Base-by-base conservation (phyloP, 192 early-diverging fungal species). In the Funneliformis mosseae region DNA sequence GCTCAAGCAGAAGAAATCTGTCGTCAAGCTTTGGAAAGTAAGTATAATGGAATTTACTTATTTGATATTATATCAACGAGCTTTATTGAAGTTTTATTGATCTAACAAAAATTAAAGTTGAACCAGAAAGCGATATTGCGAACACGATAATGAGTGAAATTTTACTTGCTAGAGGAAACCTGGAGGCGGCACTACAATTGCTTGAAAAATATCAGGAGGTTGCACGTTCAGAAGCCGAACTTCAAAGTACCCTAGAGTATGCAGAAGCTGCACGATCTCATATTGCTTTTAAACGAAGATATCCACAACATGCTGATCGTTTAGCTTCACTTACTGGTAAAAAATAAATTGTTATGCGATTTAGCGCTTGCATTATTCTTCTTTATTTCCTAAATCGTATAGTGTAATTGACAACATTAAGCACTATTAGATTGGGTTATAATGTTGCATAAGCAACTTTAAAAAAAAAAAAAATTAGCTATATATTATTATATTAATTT, bases 91-190 rank as follows among this genome's bases (percentile, higher is more conserved):
- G 11, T 25, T 50, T 18, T 5, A 9, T 64, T 59, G 38, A 42
- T 21, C 64, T 67, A 12, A 62, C 11, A 72, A 69, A 38, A 21
- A n/a, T 25, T n/a, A 50, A 83, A 89, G 95, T 95, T 46, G 98
- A 99, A 81, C 92, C 97, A n/a, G 89, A 93, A 72, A 98, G 98
- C 84, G 98, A 99, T 85, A 94, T 97, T 83, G 97, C 98, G 14
- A 90, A 94, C 68, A 92, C 93, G 21, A 90, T 93, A 38, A 86
- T 94, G 50, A 91, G 90, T 78, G 93, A 95, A 81, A 88, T 95
- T 70, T 94, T 95, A 83, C 84, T 95, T 72, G 95, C 97, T 80
- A 89, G 95, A 76, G 95, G 95, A 84, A 91, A 93, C 83, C 89
- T 96, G 66, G 91, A 93, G 71, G 93, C 93, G 80, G 95, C 97